Evolutionary conservation across 768 basidiomycete species (phyloP).

Genomic region (Boletales sp.): DNA sequence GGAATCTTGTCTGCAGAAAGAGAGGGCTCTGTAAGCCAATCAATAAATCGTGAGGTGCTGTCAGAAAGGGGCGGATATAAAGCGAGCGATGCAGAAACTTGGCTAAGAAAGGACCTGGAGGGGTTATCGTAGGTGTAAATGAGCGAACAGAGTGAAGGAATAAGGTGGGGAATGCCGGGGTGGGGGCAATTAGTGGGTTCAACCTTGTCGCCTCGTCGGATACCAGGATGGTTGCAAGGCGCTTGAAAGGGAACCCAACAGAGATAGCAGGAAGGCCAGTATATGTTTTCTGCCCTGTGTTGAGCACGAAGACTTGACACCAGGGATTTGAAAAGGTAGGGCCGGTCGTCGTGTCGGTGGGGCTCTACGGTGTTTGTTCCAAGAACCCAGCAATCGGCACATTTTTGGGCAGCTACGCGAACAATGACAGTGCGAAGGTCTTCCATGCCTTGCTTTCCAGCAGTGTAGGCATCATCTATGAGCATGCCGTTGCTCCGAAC

Average conservation of each 20-base stretch:
- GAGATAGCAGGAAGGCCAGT: constrained; percentile 2
- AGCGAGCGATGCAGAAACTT: too few species aligned
- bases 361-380: too few species aligned
- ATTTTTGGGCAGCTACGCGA: not conserved
- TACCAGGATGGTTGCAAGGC: constrained; percentile 2
- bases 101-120: too few species aligned
- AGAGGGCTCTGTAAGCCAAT: not conserved
- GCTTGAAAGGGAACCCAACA: constrained; percentile 8
- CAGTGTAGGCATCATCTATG: too few species aligned
- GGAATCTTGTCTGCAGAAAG: not conserved
- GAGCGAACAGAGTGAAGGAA: too few species aligned
- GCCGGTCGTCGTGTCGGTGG: not conserved
- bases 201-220: not conserved
- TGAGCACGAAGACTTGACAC: not conserved
- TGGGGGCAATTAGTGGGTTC: too few species aligned
- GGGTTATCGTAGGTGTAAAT: too few species aligned
- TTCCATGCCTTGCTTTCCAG: not conserved
- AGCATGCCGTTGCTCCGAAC: too few species aligned
- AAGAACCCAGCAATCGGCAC: constrained; percentile 2
- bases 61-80: too few species aligned
- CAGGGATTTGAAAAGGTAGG: not conserved
- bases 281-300: not conserved
- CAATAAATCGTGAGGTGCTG: not conserved
- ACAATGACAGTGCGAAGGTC: fast-evolving
- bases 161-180: too few species aligned